phyloP scores from a whole-genome alignment of 352 stramenopile genomes.

The Globisporangium solare region DNA sequence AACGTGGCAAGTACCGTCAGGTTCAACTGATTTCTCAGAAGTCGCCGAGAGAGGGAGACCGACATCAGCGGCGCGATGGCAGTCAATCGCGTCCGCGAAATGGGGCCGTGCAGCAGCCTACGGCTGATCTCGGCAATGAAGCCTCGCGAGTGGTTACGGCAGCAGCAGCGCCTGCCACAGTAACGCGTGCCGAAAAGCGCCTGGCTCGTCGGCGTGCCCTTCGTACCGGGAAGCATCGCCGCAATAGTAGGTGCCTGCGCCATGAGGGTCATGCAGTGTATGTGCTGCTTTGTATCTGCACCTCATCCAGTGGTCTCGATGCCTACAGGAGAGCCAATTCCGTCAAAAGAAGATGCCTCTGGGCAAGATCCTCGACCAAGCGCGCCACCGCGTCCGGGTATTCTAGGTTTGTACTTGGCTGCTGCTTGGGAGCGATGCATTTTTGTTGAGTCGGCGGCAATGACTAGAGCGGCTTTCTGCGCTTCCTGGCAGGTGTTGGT shows the following conservation, averaged over 20 bases:
- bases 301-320: background rate
- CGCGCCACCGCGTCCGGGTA: background rate
- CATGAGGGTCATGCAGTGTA: background rate
- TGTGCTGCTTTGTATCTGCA: background rate
- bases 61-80: slow-evolving; percentile 6
- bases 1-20: slow-evolving; percentile 8
- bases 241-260: slow-evolving; percentile 6
- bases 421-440: too few species aligned
- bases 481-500: background rate
- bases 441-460: too few species aligned
- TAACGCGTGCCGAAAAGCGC: background rate
- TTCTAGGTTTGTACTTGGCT: slow-evolving; percentile 8
- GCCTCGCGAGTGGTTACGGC: background rate
- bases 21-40: slow-evolving; percentile 14
- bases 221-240: slow-evolving; percentile 1
- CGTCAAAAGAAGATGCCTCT: background rate
- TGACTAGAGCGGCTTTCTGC: too few species aligned
- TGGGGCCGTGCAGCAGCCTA: background rate
- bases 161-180: background rate
- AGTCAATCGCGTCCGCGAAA: slow-evolving; percentile 8
- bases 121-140: background rate
- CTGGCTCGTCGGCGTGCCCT: background rate
- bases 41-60: background rate
- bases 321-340: slow-evolving; percentile 2
- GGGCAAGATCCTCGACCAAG: background rate